Base-by-base conservation (phyloP, 106 monocot species). In the Allium cepa region DNA sequence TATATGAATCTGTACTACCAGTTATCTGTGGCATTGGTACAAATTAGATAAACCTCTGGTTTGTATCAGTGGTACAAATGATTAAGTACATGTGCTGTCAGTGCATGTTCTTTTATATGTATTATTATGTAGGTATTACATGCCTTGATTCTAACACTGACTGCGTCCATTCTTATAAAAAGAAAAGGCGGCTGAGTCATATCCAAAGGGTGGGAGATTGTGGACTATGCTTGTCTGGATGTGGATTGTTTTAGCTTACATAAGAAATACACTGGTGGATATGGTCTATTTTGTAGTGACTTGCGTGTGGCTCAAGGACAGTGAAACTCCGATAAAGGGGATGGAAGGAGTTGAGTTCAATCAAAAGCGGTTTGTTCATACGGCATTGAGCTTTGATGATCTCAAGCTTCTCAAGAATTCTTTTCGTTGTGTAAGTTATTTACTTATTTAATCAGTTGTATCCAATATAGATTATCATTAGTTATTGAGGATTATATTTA, bases 281-380 rank as follows among this genome's bases (percentile, higher is more conserved):
- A 9, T 78, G 52, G 1, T 76, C 4, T 2, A 72, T 56, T 87
- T 84, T 50, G 8, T 57, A 4, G 77, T 82, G 8, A 78, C 77
- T 46, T 48, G 53, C 13, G 9, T 46, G 48, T 80, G 75, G 62
- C 13, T 87, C 63, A 78, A 62, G 57, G 89, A 93, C 71, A 75
- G 81, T n/a, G 71, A 70, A 36, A 94, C 89, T 17, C 77, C 86
- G 47, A 8, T 90, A 51, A 86, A 77, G 73, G 86, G 79, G 46
- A 57, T 13, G 45, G 56, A 73, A 15, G 86, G 82, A 10, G 67
- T 72, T 10, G 84, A 78, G 79, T 57, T 60, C 68, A 64, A 50
- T 9, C 71, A 16, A 46, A 84, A 75, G 74, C 78, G 86, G 53
- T 78, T 94, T 59, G 82, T 94, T 26, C 83, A 80, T 66, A 72